These are phyloP conservation scores for Exserohilum rostratum DNA, from an alignment of 2,329 filamentous ascomycete genomes.

Conservation along the genomic window DNA sequence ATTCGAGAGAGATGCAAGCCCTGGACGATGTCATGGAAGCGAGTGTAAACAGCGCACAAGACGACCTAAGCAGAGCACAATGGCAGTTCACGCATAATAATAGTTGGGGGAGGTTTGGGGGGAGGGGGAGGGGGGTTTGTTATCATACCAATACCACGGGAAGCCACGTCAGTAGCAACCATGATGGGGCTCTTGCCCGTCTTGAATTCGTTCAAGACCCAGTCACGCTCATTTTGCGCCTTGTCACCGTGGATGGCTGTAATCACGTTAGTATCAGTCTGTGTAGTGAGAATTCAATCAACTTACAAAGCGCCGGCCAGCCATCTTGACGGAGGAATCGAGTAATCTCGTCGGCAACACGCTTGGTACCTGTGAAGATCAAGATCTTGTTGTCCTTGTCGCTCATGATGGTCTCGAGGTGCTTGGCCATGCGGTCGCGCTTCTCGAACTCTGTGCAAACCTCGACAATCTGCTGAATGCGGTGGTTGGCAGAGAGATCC, in stretches of 20 bases:
- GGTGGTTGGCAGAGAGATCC: constrained; percentile 95
- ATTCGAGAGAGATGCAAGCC: constrained; percentile 84
- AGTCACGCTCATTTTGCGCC: constrained; percentile 99
- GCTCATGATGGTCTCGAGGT: constrained; percentile 97
- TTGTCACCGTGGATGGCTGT: constrained; percentile 97
- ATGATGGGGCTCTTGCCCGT: constrained; percentile 99
- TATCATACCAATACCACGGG: constrained; percentile 99
- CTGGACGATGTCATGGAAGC: constrained; percentile 91
- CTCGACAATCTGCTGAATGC: constrained; percentile 97
- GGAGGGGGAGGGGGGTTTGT: constrained; percentile 59
- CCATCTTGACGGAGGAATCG: constrained; percentile 96
- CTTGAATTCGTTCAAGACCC: constrained; percentile 99
- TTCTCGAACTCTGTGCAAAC: constrained; percentile 97
- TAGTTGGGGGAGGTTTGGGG: constrained; percentile 43
- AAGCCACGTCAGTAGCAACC: constrained; percentile 99
- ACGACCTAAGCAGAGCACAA: constrained; percentile 89
- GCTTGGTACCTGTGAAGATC: constrained; percentile 86
- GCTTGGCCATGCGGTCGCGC: constrained; percentile 95
- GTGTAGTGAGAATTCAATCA: neutral
- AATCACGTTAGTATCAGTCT: constrained; percentile 46
- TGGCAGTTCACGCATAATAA: constrained; percentile 66
- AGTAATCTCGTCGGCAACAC: constrained; percentile 96
- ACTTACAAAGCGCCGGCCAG: constrained; percentile 94
- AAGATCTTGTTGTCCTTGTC: constrained; percentile 94
- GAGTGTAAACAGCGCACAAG: constrained; percentile 74